phyloP scores from a whole-genome alignment of 768 basidiomycete species.

The Kwoniella mangroviensis region DNA sequence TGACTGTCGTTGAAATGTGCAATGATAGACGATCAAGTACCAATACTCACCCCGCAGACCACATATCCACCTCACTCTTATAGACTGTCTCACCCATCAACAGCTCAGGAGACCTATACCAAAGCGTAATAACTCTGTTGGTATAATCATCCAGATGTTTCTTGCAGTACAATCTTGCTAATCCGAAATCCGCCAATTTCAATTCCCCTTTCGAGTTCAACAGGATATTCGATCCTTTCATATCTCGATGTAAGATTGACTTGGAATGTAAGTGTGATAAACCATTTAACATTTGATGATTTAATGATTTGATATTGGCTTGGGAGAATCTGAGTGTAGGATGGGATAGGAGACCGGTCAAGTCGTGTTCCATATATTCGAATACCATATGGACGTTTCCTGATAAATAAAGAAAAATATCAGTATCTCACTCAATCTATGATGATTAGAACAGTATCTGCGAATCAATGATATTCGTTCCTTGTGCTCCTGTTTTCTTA shows the following conservation, averaged over 20 bases:
- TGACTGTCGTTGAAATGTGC: no score
- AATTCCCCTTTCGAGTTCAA: slow-evolving; percentile 88
- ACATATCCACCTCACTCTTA: slow-evolving; percentile 98
- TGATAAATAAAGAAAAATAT: slow-evolving; percentile 54
- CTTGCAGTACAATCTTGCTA: slow-evolving; percentile 95
- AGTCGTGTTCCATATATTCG: slow-evolving; percentile 98
- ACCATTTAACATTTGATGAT: slow-evolving; percentile 92
- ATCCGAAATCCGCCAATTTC: slow-evolving; percentile 95
- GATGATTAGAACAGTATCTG: no score
- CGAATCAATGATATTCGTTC: no score
- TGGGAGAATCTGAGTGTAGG: slow-evolving; percentile 80
- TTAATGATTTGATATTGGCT: slow-evolving; percentile 92
- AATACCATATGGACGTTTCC: slow-evolving; percentile 99
- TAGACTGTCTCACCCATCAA: slow-evolving; percentile 94
- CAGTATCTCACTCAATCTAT: background rate
- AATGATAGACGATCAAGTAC: no score
- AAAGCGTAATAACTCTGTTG: slow-evolving; percentile 97
- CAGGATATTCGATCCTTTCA: slow-evolving; percentile 98
- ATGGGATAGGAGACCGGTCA: slow-evolving; percentile 92
- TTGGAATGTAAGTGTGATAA: slow-evolving; percentile 94
- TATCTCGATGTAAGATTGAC: slow-evolving; percentile 95
- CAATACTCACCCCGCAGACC: slow-evolving; percentile 87
- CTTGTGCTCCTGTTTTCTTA: no score
- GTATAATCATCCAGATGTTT: slow-evolving; percentile 90
- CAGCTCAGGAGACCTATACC: slow-evolving; percentile 96